Conservation (phyloP, 176 grass and related monocot species). For the Oryza meyeriana region DNA sequence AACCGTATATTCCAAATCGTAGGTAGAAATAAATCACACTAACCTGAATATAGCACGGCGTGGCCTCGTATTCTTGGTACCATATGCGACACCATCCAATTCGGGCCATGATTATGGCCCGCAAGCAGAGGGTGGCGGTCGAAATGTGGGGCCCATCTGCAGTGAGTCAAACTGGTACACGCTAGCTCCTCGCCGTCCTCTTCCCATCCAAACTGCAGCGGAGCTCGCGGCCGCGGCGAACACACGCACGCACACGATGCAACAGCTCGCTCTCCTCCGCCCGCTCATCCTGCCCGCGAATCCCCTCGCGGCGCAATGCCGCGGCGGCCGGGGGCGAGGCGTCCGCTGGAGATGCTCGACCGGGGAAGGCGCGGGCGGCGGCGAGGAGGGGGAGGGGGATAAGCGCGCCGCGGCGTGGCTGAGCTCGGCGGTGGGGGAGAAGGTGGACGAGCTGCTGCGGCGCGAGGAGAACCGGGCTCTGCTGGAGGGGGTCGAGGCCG, state of each 20-base stretch:
- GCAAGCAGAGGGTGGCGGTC: not conserved
- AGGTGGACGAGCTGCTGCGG: constrained; percentile 72
- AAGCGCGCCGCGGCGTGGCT: constrained; percentile 31
- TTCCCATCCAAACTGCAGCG: constrained; percentile 30
- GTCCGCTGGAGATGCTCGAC: constrained; percentile 35
- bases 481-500: constrained; percentile 64
- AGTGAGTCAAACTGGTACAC: not conserved
- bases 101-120: too few species aligned
- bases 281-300: constrained; percentile 26
- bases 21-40: too few species aligned
- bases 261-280: constrained; percentile 33
- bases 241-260: constrained; percentile 11
- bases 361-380: constrained; percentile 16
- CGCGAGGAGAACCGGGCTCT: constrained; percentile 72
- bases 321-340: not conserved
- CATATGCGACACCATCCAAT: too few species aligned
- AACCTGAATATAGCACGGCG: too few species aligned
- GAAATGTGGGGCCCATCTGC: not conserved
- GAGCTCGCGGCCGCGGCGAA: not conserved
- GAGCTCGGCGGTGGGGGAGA: constrained; percentile 48
- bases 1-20: too few species aligned
- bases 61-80: too few species aligned
- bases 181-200: not conserved
- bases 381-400: not conserved
- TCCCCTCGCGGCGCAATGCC: not conserved